Conservation (phyloP, 2,329 filamentous ascomycete genomes). For the Dendryphion nanum region DNA sequence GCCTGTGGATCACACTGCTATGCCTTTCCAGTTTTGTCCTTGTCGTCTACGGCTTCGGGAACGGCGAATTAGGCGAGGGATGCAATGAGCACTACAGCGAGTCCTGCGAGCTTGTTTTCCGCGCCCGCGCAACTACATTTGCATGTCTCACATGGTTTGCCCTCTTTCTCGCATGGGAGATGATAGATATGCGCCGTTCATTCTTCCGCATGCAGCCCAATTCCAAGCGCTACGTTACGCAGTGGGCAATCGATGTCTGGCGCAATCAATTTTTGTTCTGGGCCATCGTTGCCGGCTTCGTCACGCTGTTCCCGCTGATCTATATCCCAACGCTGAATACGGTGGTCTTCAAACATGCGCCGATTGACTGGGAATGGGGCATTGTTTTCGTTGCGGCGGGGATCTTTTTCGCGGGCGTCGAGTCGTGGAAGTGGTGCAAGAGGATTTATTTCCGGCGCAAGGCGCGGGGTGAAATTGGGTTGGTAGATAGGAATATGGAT, state of each 20-base stretch:
- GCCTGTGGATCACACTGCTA: conserved; percentile 33
- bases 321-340: conserved; percentile 70
- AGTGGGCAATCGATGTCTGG: conserved; percentile 69
- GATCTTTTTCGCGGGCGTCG: conserved; percentile 63
- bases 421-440: conserved; percentile 68
- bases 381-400: conserved; percentile 61
- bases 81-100: conserved; percentile 35
- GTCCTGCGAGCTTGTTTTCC: conserved; percentile 35
- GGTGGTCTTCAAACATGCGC: conserved; percentile 63
- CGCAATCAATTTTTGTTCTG: conserved; percentile 64
- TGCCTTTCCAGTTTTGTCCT: conserved; percentile 35
- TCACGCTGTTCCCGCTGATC: conserved; percentile 45
- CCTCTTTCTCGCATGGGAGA: conserved; percentile 76
- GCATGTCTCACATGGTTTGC: conserved; percentile 74
- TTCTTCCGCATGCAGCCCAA: conserved; percentile 73
- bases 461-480: no score
- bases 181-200: conserved; percentile 68
- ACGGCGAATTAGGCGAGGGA: conserved; percentile 30
- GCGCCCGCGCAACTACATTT: conserved; percentile 69
- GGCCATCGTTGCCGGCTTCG: conserved; percentile 43
- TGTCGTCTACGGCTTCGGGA: conserved; percentile 33
- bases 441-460: conserved; percentile 1
- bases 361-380: conserved; percentile 68
- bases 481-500: no score
- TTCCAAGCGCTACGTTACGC: conserved; percentile 51